Evolutionary conservation across 495 filamentous ascomycete genomes (phyloP).

Genomic region (Viridothelium virens): DNA sequence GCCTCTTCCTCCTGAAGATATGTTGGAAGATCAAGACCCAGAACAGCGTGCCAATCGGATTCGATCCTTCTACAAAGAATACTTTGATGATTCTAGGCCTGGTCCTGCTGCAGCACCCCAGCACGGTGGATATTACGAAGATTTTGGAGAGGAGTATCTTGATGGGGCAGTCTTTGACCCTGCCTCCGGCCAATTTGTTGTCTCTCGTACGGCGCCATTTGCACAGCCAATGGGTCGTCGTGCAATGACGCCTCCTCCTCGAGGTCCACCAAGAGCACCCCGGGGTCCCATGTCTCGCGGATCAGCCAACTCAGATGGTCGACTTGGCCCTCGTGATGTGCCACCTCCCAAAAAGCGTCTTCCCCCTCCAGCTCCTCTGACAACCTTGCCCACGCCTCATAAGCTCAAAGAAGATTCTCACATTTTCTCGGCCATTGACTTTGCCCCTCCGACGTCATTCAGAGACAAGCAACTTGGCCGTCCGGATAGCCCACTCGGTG

Average conservation of each 20-base stretch:
- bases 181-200: conserved; percentile 62
- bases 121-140: conserved; percentile 56
- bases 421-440: conserved; percentile 65
- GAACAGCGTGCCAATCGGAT: conserved; percentile 94
- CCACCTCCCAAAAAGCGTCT: conserved; percentile 52
- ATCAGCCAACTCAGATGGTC: conserved; percentile 26
- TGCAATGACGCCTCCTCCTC: conserved; percentile 94
- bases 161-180: conserved; percentile 65
- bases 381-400: conserved; percentile 73
- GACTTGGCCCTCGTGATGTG: conserved; percentile 39
- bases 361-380: conserved; percentile 66
- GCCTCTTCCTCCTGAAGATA: conserved; percentile 78
- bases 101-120: conserved; percentile 37
- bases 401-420: conserved; percentile 80
- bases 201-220: conserved; percentile 53
- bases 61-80: conserved; percentile 97
- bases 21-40: conserved; percentile 75
- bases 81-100: conserved; percentile 81
- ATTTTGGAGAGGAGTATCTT: conserved; percentile 60
- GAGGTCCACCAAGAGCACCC: conserved; percentile 46
- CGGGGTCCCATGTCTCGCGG: conserved; percentile 36
- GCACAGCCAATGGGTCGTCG: conserved; percentile 77
- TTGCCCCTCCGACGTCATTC: conserved; percentile 70
- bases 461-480: conserved; percentile 62
- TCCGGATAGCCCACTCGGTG: conserved; percentile 74